Evolutionary conservation across 73 alveolate species (phyloP), one percentile per base, ranked within the genome.

Genomic region (Paramecium biaurelia): DNA sequence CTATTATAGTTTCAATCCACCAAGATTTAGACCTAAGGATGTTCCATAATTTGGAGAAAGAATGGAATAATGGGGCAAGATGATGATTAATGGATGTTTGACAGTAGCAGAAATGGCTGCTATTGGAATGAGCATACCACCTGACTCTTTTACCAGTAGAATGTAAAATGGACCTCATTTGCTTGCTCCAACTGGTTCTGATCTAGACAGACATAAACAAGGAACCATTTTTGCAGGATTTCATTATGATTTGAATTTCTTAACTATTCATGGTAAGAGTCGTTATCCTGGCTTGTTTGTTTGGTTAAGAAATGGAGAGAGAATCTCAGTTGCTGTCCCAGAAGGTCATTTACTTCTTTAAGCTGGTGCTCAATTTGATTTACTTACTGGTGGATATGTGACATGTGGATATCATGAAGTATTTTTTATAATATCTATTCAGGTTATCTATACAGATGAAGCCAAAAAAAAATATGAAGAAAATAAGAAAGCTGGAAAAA

Each of bases 141-240:
- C 93, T 37, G 97, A 92, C 41, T 58, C 97, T 14, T 93, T 97
- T 93, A 92, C 98, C 20, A 88, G 93, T 45, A 86, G 88, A 82
- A 95, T 97, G 98, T 63, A 93, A 59, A 95, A 96, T 28, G 99
- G 98, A n/a, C 95, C 96, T 30, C 99, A 97, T 85, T 93, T 97
- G 37, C 94, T 97, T 20, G 98, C 99, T 42, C 99, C 99, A 21
- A 97, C 99, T 37, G 99, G 98, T 56, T 93, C 98, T 34, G 99
- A 97, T 86, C 63, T 97, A 12, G 82, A 68, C 11, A 97, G 93
- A 85, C 90, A 92, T 68, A 98, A 94, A 24, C 92, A 38, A 23
- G 99, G 99, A 4, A 94, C 98, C 7, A 92, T 97, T 11, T 97
- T 97, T 92, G 99, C 99, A 24, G 97, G 98, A 42, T 97, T 95